Base-by-base conservation (phyloP, 257 asterid species). In the Solanum corneliomulleri region DNA sequence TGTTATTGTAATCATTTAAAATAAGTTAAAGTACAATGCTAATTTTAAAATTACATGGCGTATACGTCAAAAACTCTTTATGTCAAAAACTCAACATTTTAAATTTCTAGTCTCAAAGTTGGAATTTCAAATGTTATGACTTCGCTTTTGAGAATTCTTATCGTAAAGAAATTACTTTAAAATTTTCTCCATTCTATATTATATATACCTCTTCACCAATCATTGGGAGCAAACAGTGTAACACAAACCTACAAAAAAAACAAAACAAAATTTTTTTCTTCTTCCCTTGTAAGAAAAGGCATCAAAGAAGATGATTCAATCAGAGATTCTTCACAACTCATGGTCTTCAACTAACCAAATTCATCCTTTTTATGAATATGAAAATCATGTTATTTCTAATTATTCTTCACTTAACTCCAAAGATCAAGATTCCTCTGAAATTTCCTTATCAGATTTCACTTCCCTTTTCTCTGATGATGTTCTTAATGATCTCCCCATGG, bases 251-350 rank as follows among this genome's bases (percentile, higher is more conserved):
- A 16, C 33, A 41, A 76, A 39, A 45, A 15, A 4, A 2, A 42
- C 2, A 39, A 75, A 23, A 27, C 5, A 9, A 2, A 47, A 80
- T 16, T 14, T 3, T 31, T 1, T 4, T 5, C 41, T 27, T 45
- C 62, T 52, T 47, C 8, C 25, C 68, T 20, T 29, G 42, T 80
- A 27, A 80, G 27, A 80, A 52, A 16, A 47, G 14, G 23, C 68
- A 80, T 49, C 84, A 83, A 87, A 87, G 49, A 76, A 86, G 82
- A 92, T 90, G 93, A 93, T 91, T 93, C 95, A 91, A 86, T 78
- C 93, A 47, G 90, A 89, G 88, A 69, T 84, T 74, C 78, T 92
- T 58, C 89, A 86, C 27, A 94, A 93, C 44, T 88, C 92, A 25
- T 90, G 95, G 92, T 86, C 89, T 89, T 88, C 90, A 75, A 74